phyloP scores from a whole-genome alignment of 257 asterid species.

The Penstemon davidsonii region DNA sequence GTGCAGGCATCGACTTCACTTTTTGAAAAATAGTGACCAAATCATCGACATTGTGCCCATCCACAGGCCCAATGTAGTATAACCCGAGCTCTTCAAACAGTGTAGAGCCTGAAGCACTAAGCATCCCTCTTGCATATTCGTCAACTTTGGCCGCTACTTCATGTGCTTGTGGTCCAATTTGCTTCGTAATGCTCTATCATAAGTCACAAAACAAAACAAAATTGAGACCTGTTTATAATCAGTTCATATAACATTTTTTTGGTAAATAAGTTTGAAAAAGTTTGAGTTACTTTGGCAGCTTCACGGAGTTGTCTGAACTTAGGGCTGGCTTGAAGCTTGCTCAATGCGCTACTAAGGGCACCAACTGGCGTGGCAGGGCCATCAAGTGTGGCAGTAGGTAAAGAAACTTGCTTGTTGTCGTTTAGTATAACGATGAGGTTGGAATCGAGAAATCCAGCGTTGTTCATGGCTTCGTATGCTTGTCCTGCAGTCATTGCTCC shows the following conservation, averaged over 20 bases:
- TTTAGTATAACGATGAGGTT: slow-evolving; percentile 63
- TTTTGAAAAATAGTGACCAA: slow-evolving; percentile 53
- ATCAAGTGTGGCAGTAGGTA: slow-evolving; percentile 73
- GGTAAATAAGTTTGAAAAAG: no score
- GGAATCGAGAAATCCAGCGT: slow-evolving; percentile 71
- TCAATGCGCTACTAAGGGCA: slow-evolving; percentile 67
- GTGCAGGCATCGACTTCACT: slow-evolving; percentile 66
- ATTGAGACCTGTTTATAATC: background rate
- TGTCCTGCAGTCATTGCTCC: slow-evolving; percentile 92
- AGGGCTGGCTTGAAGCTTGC: slow-evolving; percentile 72
- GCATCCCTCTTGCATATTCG: slow-evolving; percentile 83
- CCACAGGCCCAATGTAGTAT: slow-evolving; percentile 80
- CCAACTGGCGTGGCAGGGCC: slow-evolving; percentile 79
- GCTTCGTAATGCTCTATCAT: slow-evolving; percentile 59
- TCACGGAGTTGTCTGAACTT: slow-evolving; percentile 75
- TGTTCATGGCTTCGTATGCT: slow-evolving; percentile 88
- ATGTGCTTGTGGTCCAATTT: slow-evolving; percentile 77
- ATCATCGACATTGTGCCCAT: slow-evolving; percentile 69
- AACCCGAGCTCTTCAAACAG: slow-evolving; percentile 81
- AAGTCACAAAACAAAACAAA: background rate
- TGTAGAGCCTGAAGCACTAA: slow-evolving; percentile 69
- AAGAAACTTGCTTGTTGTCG: slow-evolving; percentile 73
- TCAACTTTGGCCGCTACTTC: slow-evolving; percentile 81
- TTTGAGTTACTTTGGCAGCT: slow-evolving; percentile 61
- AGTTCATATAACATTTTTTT: no score